Evolutionary conservation across 306 rosid species (phyloP), one percentile per base, ranked within the genome.

Genomic region (Hippophae rhamnoides): DNA sequence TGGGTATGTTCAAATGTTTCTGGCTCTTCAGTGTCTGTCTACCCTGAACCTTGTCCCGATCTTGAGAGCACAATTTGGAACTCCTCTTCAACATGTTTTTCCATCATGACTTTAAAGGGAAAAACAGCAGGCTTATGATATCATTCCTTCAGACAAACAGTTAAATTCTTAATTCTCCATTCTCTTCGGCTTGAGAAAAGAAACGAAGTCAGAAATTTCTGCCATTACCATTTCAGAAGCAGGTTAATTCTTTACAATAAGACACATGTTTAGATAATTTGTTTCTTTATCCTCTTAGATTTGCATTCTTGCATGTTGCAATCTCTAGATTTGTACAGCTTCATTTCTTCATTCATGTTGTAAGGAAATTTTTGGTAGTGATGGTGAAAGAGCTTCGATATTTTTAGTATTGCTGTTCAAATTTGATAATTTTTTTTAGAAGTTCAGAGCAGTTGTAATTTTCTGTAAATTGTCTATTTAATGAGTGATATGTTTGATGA

Each of bases 1-100:
- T 82, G 89, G 89, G 56, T 74, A 67, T 82, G 89, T 64, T 76
- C 81, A 41, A 71, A 71, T 40, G 73, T 79, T 27, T 58, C 5
- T 7, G 85, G 81, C 45, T 64, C 67, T 63, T 79, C 85, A 0
- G 41, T 54, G 31, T 60, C 63, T 26, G 85, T 83, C 41, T 68
- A 57, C 52, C 85, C 83, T 38, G 54, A 66, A 60, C 81, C 85
- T 4, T 83, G 83, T 71, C 13, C 73, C 62, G 62, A 79, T 44
- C 78, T 82, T 64, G 72, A 50, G 64, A 62, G 63, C 40, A 59
- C 62, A 4, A 47, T 65, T 57, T 69, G 64, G 26, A 61, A 74
- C 9, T 51, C 70, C 26, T 60, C 79, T 23, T 60, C 76, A 9
- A 43, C 61, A 52, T 70, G 78, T 69, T 59, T 76, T 60, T 42